Evolutionary conservation across 257 asterid genomes (phyloP).

Genomic region (Solanum lignicaule): DNA sequence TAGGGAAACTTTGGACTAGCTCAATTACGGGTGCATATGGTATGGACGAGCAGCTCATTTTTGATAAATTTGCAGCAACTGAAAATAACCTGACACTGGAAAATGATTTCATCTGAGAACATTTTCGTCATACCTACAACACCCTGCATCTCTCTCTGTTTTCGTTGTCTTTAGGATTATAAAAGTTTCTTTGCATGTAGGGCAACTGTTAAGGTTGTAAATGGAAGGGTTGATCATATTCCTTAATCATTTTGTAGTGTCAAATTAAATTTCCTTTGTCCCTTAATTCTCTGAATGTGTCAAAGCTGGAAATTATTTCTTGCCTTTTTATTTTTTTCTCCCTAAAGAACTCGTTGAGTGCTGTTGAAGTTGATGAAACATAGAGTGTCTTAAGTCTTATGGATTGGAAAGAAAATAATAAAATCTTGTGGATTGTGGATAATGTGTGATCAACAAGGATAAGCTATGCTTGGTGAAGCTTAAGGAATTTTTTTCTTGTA

Average conservation of each 20-base stretch:
- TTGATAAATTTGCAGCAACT: neutral
- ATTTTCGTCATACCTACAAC: neutral
- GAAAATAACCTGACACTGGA: neutral
- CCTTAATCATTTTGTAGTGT: neutral
- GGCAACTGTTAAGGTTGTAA: neutral
- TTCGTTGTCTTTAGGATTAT: neutral
- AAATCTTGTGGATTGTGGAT: neutral
- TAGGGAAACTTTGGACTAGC: neutral
- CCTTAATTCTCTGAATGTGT: neutral
- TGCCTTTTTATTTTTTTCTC: neutral
- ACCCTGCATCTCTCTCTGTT: neutral
- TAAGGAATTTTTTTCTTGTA: neutral
- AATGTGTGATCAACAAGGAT: neutral
- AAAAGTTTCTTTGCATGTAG: neutral
- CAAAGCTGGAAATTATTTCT: neutral
- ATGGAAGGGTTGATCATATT: neutral
- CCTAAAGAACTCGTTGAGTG: neutral
- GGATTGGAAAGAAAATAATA: neutral
- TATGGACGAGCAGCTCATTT: neutral
- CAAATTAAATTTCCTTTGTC: neutral
- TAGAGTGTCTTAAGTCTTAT: neutral
- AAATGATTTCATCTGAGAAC: neutral
- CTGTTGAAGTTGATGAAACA: neutral
- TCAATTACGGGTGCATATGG: neutral
- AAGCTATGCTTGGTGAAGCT: neutral